Base-by-base conservation (phyloP, 2,329 filamentous ascomycete species). In the Fusarium sulawesiense region DNA sequence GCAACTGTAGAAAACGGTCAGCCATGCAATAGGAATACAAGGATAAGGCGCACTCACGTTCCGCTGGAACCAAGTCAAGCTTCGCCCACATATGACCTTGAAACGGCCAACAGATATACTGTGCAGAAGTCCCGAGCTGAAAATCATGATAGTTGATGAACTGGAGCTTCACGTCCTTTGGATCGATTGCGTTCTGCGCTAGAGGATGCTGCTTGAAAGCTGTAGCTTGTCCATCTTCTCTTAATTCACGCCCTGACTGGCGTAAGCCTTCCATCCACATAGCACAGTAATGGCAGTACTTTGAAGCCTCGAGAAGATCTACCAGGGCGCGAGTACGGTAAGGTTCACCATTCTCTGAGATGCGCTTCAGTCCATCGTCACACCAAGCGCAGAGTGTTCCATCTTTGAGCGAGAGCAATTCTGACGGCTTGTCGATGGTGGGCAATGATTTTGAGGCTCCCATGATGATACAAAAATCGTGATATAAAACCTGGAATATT, bases 401-500 rank as follows among this genome's bases (percentile, higher is more conserved):
- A 11, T n/a, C 34, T 37, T n/a, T n/a, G 6, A 37, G 34, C 3
- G 34, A 37, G 10, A 37, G 34, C 2, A 12, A 37, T 37, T 37
- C 6, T 2, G 34, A 12, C 3, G 34, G 3, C 18, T 37, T 37
- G 0, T 4, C 3, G 0, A 11, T 2, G 10, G 6, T 1, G 18
- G 34, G 18, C 6, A 37, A 10, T 37, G 18, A n/a, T 1, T n/a
- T n/a, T 37, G 34, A 37, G 18, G 34, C 34, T 37, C 18, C 34
- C 34, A 37, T 37, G 34, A 6, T 37, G 16, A 37, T 11, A 11
- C 9, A 18, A 10, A 18, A 11, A 3, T 2, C 4, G 1, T 37
- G 18, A 6, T 4, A 2, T 37, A 0, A n/a, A n/a, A n/a, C 11
- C 1, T n/a, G 6, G 0, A n/a, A 11, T 7, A n/a, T 12, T 37